Conservation (phyloP, 1,284 basidiomycete species). For the Takashimella tepidaria region DNA sequence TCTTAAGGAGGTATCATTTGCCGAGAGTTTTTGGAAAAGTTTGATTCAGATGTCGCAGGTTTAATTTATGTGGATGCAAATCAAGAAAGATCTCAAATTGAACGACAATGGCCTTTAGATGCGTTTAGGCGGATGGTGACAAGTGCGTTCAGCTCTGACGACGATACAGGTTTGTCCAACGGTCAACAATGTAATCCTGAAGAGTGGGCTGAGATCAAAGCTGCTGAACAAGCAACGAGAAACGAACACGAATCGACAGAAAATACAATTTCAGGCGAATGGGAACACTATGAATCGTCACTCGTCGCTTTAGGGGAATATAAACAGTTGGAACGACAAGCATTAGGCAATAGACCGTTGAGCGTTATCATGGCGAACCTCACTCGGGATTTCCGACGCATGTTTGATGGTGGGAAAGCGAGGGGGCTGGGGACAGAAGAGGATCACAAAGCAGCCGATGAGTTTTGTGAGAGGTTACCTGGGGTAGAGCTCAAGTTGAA, state of each 20-base stretch:
- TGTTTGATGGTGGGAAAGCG: constrained; percentile 6
- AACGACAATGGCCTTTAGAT: constrained; percentile 11
- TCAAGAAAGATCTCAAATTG: constrained; percentile 10
- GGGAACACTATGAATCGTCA: constrained; percentile 5
- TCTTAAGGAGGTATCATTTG: constrained; percentile 18
- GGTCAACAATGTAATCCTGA: constrained; percentile 5
- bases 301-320: constrained; percentile 8
- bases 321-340: constrained; percentile 11
- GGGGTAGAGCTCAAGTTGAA: constrained; percentile 9
- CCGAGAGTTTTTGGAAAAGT: constrained; percentile 10
- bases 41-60: constrained; percentile 11
- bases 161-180: constrained; percentile 6
- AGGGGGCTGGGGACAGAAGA: constrained; percentile 9
- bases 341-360: constrained; percentile 11
- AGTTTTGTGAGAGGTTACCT: constrained; percentile 9
- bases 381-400: constrained; percentile 9
- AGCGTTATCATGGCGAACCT: constrained; percentile 16
- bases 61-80: constrained; percentile 15
- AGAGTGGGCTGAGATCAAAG: constrained; percentile 9
- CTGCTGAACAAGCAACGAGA: not conserved
- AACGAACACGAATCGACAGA: not conserved
- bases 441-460: constrained; percentile 8
- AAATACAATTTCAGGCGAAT: constrained; percentile 1
- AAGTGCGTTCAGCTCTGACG: constrained; percentile 1
- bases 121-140: not conserved